Evolutionary conservation across 495 filamentous ascomycete genomes (phyloP).

Genomic region (Neurospora hispaniola): DNA sequence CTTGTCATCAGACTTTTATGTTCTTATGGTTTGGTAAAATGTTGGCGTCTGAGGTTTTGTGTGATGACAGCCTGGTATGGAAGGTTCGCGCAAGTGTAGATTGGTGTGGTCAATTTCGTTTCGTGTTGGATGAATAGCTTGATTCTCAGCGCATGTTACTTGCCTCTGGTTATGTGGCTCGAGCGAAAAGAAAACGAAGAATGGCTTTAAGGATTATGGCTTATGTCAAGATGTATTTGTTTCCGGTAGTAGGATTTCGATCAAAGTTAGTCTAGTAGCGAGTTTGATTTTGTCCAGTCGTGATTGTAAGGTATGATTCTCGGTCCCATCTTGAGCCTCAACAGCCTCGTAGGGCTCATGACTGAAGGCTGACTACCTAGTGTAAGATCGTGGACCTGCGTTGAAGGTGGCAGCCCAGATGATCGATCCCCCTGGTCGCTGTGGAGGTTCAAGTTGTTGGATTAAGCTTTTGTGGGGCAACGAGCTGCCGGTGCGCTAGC

Average conservation of each 20-base stretch:
- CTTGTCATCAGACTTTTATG: not conserved
- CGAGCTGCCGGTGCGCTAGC: not conserved
- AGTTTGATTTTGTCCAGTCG: too few relatives aligned
- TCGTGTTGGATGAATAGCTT: not conserved
- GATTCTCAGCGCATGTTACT: not conserved
- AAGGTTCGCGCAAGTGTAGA: not conserved
- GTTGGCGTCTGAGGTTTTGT: not conserved
- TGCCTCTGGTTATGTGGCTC: not conserved
- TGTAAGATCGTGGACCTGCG: too few relatives aligned
- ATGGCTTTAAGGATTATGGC: not conserved
- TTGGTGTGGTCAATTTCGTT: not conserved
- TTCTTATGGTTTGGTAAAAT: not conserved
- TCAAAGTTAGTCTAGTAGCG: not conserved
- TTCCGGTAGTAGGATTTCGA: not conserved
- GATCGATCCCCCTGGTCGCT: not conserved
- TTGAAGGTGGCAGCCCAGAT: not conserved
- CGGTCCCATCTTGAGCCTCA: not conserved
- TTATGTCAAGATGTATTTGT: not conserved
- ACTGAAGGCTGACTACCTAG: not conserved
- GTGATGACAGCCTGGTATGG: not conserved
- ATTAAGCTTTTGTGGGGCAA: constrained; percentile 1
- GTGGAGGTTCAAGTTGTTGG: not conserved
- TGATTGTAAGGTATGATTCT: not conserved
- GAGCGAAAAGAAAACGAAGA: not conserved
- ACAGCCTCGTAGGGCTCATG: not conserved